Conservation (phyloP, 106 monocot species). For the Vanilla planifolia region DNA sequence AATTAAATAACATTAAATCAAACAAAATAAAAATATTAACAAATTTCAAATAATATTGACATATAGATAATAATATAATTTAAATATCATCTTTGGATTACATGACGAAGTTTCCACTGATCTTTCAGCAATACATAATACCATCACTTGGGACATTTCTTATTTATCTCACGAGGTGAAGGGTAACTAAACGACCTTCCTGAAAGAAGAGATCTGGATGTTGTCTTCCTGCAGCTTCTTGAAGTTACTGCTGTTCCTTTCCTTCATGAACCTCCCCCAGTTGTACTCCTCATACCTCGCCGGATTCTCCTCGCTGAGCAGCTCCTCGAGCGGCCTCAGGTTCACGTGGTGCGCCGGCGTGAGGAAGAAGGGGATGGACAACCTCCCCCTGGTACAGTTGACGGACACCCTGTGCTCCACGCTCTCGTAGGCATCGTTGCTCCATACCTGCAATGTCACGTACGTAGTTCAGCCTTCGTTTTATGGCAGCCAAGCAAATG, state of each 20-base stretch:
- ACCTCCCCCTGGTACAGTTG: constrained; percentile 55
- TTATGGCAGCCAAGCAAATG: no score
- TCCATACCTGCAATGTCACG: constrained; percentile 94
- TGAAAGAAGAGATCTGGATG: constrained; percentile 48
- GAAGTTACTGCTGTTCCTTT: constrained; percentile 38
- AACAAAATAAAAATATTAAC: no score
- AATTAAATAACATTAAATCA: no score
- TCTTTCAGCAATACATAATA: no score
- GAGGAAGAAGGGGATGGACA: constrained; percentile 73
- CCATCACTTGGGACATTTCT: no score
- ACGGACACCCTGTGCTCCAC: constrained; percentile 70
- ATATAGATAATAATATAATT: no score
- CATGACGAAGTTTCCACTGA: no score
- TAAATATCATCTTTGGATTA: no score
- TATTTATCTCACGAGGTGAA: no score
- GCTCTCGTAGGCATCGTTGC: constrained; percentile 72
- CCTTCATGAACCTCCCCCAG: constrained; percentile 47
- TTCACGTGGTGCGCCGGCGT: constrained; percentile 30
- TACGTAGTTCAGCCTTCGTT: no score
- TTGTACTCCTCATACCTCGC: constrained; percentile 41
- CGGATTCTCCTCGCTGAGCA: constrained; percentile 32
- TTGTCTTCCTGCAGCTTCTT: constrained; percentile 56
- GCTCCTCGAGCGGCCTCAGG: constrained; percentile 49
- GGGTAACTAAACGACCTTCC: no score
- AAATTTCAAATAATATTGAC: no score